Base-by-base conservation (phyloP, 2,329 filamentous ascomycete species). In the Laburnicola sp. region DNA sequence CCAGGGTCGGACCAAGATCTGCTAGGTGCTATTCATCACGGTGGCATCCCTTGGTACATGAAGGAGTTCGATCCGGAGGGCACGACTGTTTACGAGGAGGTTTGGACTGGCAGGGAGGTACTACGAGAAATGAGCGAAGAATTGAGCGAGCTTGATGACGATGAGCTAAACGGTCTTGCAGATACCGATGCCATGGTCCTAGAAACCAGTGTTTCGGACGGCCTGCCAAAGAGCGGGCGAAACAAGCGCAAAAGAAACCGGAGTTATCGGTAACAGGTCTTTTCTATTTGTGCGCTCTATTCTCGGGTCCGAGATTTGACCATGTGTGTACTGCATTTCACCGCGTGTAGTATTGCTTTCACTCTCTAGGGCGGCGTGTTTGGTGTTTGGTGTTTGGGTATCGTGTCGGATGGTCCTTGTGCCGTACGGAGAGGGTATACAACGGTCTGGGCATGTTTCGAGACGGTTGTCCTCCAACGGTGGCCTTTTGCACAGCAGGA, bases 131-230 rank as follows among this genome's bases (percentile, higher is more conserved):
- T 93, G 72, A 95, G 89, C 63, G 92, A 96, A 72, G 89, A 93
- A 61, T 80, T 97, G 22, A 95, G 89, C 50, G 93, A 97, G 67
- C 85, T 97, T 69, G 92, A 96, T 63, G 92, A 97, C 58, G 91
- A 95, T 45, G 90, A 93, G 74, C 78, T 96, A 51, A 86, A 89
- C 63, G 89, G 87, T 16, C 62, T 74, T 25, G 71, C 70, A 31
- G 69, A 67, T 41, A 62, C 67, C 6, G 70, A 72, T 43, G 64
- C 68, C 32, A 30, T 67, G 8, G 54, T 60, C 11, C 63, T 64
- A 23, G 39, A 31, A 36, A 51, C 60, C 16, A 59, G 55, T 28
- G 63, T 63, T 27, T 52, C 59, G 41, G 63, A 62, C 8, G 57
- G 62, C 9, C 57, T 63, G 16, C 64, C 65, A 43, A 68, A 69